Percentiles rank a stretch among this genome's conserved stretches.
Evolutionary conservation across 805 yeast genomes (phyloP).

Genomic region (Candida awuae): DNA sequence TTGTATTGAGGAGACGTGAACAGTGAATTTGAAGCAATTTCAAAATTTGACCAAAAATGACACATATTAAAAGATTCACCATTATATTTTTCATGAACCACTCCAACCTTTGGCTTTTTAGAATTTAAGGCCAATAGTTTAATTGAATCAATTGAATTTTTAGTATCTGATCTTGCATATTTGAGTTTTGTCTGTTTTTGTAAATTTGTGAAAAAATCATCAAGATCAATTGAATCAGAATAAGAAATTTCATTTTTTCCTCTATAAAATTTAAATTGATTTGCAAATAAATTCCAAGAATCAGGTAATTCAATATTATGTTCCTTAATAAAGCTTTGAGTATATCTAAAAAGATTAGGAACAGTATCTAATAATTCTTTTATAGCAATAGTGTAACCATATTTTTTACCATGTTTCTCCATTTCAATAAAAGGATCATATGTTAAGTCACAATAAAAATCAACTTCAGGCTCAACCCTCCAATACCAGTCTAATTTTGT

Average conservation of each 20-base stretch:
- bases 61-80: slow-evolving; percentile 67
- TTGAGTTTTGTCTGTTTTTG: slow-evolving; percentile 22
- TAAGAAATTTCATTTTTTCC: slow-evolving; percentile 27
- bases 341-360: slow-evolving; percentile 70
- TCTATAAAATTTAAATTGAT: slow-evolving; percentile 30
- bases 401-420: slow-evolving; percentile 59
- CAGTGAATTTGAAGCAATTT: slow-evolving; percentile 75
- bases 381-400: slow-evolving; percentile 79
- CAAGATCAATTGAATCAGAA: slow-evolving; percentile 18
- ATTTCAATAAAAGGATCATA: slow-evolving; percentile 86
- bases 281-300: slow-evolving; percentile 62
- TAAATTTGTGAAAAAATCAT: slow-evolving; percentile 24
- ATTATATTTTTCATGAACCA: slow-evolving; percentile 50
- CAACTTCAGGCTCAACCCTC: slow-evolving; percentile 92
- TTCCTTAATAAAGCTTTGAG: slow-evolving; percentile 52
- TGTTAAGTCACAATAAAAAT: slow-evolving; percentile 82
- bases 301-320: slow-evolving; percentile 43
- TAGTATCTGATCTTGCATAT: slow-evolving; percentile 13
- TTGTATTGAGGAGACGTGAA: slow-evolving; percentile 61
- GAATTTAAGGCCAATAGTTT: background rate
- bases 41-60: slow-evolving; percentile 92
- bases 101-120: slow-evolving; percentile 1
- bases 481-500: slow-evolving; percentile 80
- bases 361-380: slow-evolving; percentile 75
- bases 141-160: background rate